Conservation (phyloP, 768 basidiomycete genomes). For the Lactifluus hygrophoroides region DNA sequence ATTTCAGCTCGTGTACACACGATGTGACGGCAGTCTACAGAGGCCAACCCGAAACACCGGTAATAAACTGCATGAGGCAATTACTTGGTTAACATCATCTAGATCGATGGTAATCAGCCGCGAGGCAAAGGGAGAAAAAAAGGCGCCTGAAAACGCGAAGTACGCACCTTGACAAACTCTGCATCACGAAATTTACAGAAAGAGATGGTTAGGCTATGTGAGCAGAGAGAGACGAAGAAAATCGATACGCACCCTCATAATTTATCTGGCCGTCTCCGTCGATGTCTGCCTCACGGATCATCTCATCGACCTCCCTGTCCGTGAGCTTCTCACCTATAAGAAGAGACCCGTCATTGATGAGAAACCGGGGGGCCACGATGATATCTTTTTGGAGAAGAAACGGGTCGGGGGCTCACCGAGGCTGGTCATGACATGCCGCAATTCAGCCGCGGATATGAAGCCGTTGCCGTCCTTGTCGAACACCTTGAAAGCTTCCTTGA, state of each 20-base stretch:
- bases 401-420: slow-evolving; percentile 45
- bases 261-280: slow-evolving; percentile 94
- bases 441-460: slow-evolving; percentile 76
- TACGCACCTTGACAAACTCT: slow-evolving; percentile 71
- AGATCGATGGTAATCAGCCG: slow-evolving; percentile 8
- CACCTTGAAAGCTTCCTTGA: slow-evolving; percentile 93
- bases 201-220: slow-evolving; percentile 1
- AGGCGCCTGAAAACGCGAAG: not conserved
- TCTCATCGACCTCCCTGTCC: slow-evolving; percentile 85
- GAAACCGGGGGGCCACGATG: not conserved
- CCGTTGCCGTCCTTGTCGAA: slow-evolving; percentile 97
- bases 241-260: slow-evolving; percentile 53
- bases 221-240: not conserved
- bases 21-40: not conserved
- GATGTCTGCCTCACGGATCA: slow-evolving; percentile 94
- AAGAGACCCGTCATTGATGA: not conserved
- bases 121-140: not conserved
- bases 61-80: not conserved
- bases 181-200: not conserved
- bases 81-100: slow-evolving; percentile 76
- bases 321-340: slow-evolving; percentile 72
- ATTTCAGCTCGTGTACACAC: not conserved
- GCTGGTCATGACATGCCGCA: slow-evolving; percentile 87
- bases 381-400: not conserved
- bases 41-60: not conserved